These are phyloP conservation scores for Boletus speciosus DNA, from an alignment of 768 basidiomycete species.

Conservation along the genomic window DNA sequence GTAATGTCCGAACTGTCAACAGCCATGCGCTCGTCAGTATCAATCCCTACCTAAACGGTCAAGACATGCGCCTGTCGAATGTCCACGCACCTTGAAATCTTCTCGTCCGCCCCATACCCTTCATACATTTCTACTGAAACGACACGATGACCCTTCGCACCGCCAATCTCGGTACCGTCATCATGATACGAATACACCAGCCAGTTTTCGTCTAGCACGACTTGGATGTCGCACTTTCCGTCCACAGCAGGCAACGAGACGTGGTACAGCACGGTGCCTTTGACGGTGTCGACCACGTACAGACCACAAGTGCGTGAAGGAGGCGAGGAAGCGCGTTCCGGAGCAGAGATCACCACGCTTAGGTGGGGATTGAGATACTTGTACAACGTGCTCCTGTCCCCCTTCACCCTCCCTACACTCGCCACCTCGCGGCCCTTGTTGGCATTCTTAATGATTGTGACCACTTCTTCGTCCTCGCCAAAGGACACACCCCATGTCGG, in stretches of 20 bases:
- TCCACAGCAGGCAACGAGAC: slow-evolving; percentile 46
- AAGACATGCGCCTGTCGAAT: slow-evolving; percentile 6
- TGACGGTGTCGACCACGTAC: slow-evolving; percentile 75
- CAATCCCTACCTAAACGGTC: slow-evolving; percentile 3
- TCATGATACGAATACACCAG: slow-evolving; percentile 86
- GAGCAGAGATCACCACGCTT: slow-evolving; percentile 59
- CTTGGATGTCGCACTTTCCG: slow-evolving; percentile 61
- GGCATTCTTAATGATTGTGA: slow-evolving; percentile 45
- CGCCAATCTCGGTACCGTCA: slow-evolving; percentile 43
- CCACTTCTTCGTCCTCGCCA: slow-evolving; percentile 54
- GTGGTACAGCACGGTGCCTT: slow-evolving; percentile 74
- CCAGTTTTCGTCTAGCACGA: slow-evolving; percentile 85
- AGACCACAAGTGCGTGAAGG: slow-evolving; percentile 48
- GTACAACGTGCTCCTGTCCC: slow-evolving; percentile 85
- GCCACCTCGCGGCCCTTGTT: slow-evolving; percentile 53
- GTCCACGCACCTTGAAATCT: slow-evolving; percentile 60
- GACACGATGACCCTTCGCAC: slow-evolving; percentile 65
- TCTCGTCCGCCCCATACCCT: slow-evolving; percentile 61
- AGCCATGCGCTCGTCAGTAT: not conserved
- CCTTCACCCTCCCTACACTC: slow-evolving; percentile 78
- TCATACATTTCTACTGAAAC: slow-evolving; percentile 91
- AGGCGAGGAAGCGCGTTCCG: slow-evolving; percentile 14
- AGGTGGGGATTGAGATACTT: slow-evolving; percentile 91
- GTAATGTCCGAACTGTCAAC: slow-evolving; percentile 49
- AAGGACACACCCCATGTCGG: slow-evolving; percentile 66